Evolutionary conservation across 139 green algal species (phyloP), one percentile per base, ranked within the genome.

Genomic region (Volvox reticuliferus): DNA sequence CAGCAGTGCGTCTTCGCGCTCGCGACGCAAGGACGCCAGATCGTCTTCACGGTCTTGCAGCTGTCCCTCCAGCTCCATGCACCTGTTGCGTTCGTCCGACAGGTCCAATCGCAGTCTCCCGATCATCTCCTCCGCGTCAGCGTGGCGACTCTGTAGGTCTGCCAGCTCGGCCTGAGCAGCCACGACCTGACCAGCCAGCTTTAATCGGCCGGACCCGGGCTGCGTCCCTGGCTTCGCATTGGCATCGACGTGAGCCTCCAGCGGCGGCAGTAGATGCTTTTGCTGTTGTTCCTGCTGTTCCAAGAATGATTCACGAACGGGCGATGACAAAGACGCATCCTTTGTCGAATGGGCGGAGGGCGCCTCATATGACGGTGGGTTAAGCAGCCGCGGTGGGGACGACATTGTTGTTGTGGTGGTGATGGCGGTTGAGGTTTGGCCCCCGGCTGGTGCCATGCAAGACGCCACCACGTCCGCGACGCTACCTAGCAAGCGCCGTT

Each of bases 41-140:
- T 35, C 33, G 2, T 79, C 50, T 55, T 71, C 50, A 17, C 35
- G 26, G 50, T 30, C 28, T 71, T 73, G 24, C 84, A 55, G 68
- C 84, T 81, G 19, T 24, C 21, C 20, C 68, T 69, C 28, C 68
- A 71, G 12, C 0, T 26, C 20, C 33, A 36, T 28, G 12, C 16
- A 6, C n/a, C 62, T 2, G 3, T 19, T 2, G 0, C 71, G 71
- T 55, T 62, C 2, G 24, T 12, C 6, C 18, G 21, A 28, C 0
- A 82, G 85, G 71, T 82, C 22, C 50, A 62, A 28, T 24, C 18
- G 12, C 50, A 83, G 44, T 18, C 30, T 37, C 0, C 14, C 85
- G 6, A 89, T 83, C 6, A 89, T 55, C 71, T 89, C 85, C 71
- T 82, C 71, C 24, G 85, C 85, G 50, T 89, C 85, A 0, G 19